Percentiles rank a stretch among this genome's conserved stretches.
Evolutionary conservation across 1,139 yeast genomes (phyloP).

Genomic region (Zygosaccharomyces pseudobailii): DNA sequence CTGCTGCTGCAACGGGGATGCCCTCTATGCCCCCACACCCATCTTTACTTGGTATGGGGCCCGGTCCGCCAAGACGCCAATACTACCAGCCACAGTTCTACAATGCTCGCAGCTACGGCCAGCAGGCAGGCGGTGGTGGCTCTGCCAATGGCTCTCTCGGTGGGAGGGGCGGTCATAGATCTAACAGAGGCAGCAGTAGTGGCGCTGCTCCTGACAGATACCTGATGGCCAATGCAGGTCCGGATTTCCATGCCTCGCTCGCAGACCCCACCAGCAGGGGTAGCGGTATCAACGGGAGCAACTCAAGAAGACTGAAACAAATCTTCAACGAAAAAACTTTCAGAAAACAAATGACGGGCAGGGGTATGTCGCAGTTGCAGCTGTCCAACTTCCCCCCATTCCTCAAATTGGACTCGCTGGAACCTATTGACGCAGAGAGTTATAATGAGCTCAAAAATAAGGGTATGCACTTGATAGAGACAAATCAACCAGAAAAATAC

Average conservation of each 20-base stretch:
- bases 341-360: constrained; percentile 34
- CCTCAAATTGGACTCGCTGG: constrained; percentile 24
- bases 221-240: not conserved
- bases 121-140: not conserved
- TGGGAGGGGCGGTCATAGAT: too few relatives aligned
- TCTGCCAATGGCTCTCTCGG: not conserved
- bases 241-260: not conserved
- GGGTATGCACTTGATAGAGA: constrained; percentile 7
- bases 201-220: not conserved
- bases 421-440: constrained; percentile 8
- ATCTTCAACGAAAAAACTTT: constrained; percentile 33
- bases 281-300: constrained; percentile 4
- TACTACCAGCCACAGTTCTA: constrained; percentile 1
- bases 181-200: not conserved
- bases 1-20: not conserved
- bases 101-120: not conserved
- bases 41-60: constrained; percentile 1
- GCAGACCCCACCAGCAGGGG: constrained; percentile 1
- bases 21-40: constrained; percentile 1
- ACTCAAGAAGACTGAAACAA: constrained; percentile 21
- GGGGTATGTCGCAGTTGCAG: constrained; percentile 34
- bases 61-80: constrained; percentile 3
- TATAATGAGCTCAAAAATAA: constrained; percentile 8
- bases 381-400: constrained; percentile 33
- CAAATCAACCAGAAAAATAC: constrained; percentile 24